Percentiles rank a stretch among this genome's conserved stretches.
Evolutionary conservation across 768 basidiomycete genomes (phyloP).

Genomic region (Russula dissimulans): DNA sequence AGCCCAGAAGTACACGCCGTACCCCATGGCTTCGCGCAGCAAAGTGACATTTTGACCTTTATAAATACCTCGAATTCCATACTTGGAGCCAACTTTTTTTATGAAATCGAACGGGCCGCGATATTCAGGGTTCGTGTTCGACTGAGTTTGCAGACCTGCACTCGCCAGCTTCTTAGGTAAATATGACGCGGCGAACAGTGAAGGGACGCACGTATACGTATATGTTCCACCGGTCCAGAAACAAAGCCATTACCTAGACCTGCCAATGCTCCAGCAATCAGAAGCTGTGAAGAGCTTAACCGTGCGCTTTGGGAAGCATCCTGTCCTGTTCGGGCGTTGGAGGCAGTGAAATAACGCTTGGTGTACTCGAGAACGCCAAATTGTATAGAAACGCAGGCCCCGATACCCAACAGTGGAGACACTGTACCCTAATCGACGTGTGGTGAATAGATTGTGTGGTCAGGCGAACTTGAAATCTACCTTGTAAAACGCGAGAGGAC

Average conservation of each 20-base stretch:
- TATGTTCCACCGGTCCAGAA: slow-evolving; percentile 94
- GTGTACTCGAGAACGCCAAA: slow-evolving; percentile 83
- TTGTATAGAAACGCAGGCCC: slow-evolving; percentile 92
- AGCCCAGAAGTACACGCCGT: slow-evolving; percentile 82
- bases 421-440: slow-evolving; percentile 60
- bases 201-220: slow-evolving; percentile 75
- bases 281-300: slow-evolving; percentile 56
- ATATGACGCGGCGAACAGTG: slow-evolving; percentile 2
- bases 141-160: slow-evolving; percentile 85
- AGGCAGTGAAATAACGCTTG: slow-evolving; percentile 66
- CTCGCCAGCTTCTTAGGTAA: neutral
- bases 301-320: slow-evolving; percentile 60
- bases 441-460: neutral
- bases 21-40: slow-evolving; percentile 71
- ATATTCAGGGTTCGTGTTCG: slow-evolving; percentile 65
- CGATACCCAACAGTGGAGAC: slow-evolving; percentile 85
- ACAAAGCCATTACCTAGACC: slow-evolving; percentile 88
- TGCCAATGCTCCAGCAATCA: slow-evolving; percentile 70
- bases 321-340: slow-evolving; percentile 47
- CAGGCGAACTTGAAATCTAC: slow-evolving; percentile 29
- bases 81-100: slow-evolving; percentile 63
- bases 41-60: slow-evolving; percentile 91
- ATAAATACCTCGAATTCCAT: slow-evolving; percentile 81
- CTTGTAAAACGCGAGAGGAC: slow-evolving; percentile 93
- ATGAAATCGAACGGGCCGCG: slow-evolving; percentile 83